Evolutionary conservation across 2,329 filamentous ascomycete species (phyloP), one percentile per base, ranked within the genome.

Genomic region (Exophiala lecanii-corni): DNA sequence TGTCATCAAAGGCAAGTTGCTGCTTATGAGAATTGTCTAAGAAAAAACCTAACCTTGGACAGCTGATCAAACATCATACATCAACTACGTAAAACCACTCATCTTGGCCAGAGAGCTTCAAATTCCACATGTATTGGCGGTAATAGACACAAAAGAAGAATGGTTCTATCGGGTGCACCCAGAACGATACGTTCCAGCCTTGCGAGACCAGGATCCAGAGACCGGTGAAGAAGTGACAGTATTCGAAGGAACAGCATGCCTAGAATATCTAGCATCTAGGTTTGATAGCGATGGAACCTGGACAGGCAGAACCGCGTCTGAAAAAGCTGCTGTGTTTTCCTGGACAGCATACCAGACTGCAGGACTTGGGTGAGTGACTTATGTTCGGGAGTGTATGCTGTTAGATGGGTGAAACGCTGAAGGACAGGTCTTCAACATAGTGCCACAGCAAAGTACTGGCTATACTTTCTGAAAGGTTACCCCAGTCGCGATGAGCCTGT

Each of bases 71-170:
- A 65, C 63, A 2, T 57, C 39, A 20, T 64, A 62, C 51, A 65
- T 65, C 45, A 67, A 67, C 43, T 66, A 62, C 50, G 64, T 68
- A 39, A 68, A 68, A 38, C 59, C 61, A 1, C 45, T 68, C 0
- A 65, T 67, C 3, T 49, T 68, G 3, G 62, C 60, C 12, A 49
- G 59, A 41, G 62, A 66, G 49, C 54, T 68, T 1, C 5, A 56
- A 6, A 37, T 62, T 15, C 54, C 56, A 2, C 53, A 66, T 42
- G 41, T 60, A 5, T 30, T 65, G n/a, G 60, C 60, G 1, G 50
- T 63, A 16, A 60, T 68, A 35, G 59, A 64, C 38, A 66, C 62
- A 7, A 57, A 50, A 12, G 34, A 43, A 7, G 45, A 65, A 26
- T 65, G 61, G 63, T 63, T 47, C 43, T 57, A 57, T 36, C 38